Base-by-base conservation (phyloP, 495 filamentous ascomycete genomes). In the Astrocystis sublimbata region DNA sequence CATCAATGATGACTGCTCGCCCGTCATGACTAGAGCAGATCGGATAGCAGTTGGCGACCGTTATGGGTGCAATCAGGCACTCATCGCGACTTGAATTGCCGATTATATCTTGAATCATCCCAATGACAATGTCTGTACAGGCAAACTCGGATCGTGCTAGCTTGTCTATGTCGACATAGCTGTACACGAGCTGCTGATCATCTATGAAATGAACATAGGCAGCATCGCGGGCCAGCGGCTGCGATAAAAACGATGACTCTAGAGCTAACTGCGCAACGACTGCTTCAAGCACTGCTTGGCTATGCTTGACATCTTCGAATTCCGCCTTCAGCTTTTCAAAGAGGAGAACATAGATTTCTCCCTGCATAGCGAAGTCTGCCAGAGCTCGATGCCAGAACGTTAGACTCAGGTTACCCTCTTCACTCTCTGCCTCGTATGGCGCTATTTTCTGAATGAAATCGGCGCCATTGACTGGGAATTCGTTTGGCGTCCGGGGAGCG, bases 241-340 rank as follows among this genome's bases (percentile, higher is more conserved):
- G 41, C 6, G 56, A 43, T 19, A 59, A 47, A 26, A 59, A 59
- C n/a, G 56, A 59, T 2, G 56, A 59, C 17, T 59, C 56, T 5
- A 51, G 47, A 2, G 47, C 47, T 2, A 51, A 23, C 30, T 51
- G 47, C 15, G 47, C 47, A 9, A 35, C 47, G 4, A 51, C 47
- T 35, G 30, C 47, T n/a, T 51, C 26, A 26, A 17, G 33, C n/a
- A 51, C 9, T 0, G 47, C 17, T 23, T 51, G 19, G 47, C n/a
- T 51, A 6, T 35, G 47, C 28, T 51, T 7, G 7, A 33, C 30
- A 6, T 9, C 47, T 51, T 51, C 47, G 4, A 51, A 10, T n/a
- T 51, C 30, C 8, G 47, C 26, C 9, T 51, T 51, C 2, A 51
- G 47, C 47, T 51, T 51, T 15, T 23, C 33, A 17, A 51, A 47